Evolutionary conservation across 805 yeast species (phyloP), one percentile per base, ranked within the genome.

Genomic region (Wickerhamomyces ciferrii): DNA sequence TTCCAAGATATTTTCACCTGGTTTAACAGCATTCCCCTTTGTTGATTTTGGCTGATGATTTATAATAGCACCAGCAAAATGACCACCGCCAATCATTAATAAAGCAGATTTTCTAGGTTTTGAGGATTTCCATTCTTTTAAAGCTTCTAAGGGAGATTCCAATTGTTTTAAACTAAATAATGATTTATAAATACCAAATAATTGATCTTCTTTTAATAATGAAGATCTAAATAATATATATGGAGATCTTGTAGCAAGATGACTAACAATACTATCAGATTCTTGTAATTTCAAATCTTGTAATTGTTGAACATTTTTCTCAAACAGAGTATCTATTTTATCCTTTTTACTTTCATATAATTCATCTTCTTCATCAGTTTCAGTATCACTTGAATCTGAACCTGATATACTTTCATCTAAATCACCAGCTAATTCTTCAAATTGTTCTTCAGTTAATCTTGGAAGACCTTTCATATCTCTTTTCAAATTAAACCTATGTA

Each of bases 41-140:
- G 76, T 72, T 36, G 70, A 71, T 43, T 70, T 69, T 21, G 78
- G 83, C 42, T 71, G 71, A 58, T 91, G 97, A 2, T 89, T 80
- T 9, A 94, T 74, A 39, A 94, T 85, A 0, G 97, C 97, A 18
- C 94, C 99, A 0, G 98, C 96, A 70, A 94, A 94, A 67, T 94
- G 97, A 38, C 99, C 99, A 39, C 98, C 97, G 15, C 97, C 97
- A 44, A 94, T 78, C 96, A 94, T 88, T 54, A 94, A 78, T 13
- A 94, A 64, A 0, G 96, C 96, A 5, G 96, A 87, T 40, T 74
- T 73, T 4, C 68, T 67, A 0, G 56, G 50, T 3, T 32, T 41
- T 8, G 48, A 31, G 2, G 41, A 36, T 47, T 56, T 70, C 74
- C 75, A 74, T 27, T 54, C 42, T 25, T 59, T 55, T n/a, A 87